These are phyloP conservation scores for Naganishia onofrii DNA, from an alignment of 768 basidiomycete species.

Conservation along the genomic window DNA sequence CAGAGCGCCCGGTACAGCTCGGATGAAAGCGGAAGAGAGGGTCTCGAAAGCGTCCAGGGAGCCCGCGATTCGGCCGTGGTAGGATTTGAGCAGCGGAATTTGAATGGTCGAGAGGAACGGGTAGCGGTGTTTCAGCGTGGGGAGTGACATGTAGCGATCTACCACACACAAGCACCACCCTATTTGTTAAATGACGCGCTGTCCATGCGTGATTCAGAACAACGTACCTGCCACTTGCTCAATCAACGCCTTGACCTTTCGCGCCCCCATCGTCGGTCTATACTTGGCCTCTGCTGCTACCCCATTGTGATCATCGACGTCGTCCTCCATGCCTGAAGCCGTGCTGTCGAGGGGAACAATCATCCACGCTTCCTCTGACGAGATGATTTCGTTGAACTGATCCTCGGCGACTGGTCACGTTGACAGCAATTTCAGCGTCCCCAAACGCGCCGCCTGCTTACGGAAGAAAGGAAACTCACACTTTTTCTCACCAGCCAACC, in stretches of 20 bases:
- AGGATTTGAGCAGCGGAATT: constrained; percentile 74
- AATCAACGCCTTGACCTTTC: constrained; percentile 75
- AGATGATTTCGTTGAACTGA: constrained; percentile 81
- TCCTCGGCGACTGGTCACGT: constrained; percentile 72
- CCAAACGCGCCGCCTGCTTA: neutral
- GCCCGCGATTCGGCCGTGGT: constrained; percentile 71
- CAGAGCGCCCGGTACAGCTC: constrained; percentile 88
- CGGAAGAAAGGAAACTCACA: constrained; percentile 60
- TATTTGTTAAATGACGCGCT: too few relatives aligned
- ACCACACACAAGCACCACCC: constrained; percentile 3
- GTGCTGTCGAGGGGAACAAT: constrained; percentile 54
- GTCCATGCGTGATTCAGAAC: too few relatives aligned
- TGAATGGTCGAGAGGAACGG: constrained; percentile 83
- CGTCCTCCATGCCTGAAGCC: constrained; percentile 55
- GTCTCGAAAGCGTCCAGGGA: constrained; percentile 93
- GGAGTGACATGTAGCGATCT: constrained; percentile 91
- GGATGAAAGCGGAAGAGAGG: constrained; percentile 78
- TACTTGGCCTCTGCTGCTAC: constrained; percentile 53
- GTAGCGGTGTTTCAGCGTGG: constrained; percentile 69
- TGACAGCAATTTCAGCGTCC: neutral
- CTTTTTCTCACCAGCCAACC: constrained; percentile 82
- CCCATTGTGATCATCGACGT: constrained; percentile 54
- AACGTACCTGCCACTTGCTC: constrained; percentile 81
- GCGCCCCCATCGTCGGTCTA: constrained; percentile 76
- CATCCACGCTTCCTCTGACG: constrained; percentile 77